Base-by-base conservation (phyloP, 2,329 filamentous ascomycete genomes). In the Cordyceps tenuipes region DNA sequence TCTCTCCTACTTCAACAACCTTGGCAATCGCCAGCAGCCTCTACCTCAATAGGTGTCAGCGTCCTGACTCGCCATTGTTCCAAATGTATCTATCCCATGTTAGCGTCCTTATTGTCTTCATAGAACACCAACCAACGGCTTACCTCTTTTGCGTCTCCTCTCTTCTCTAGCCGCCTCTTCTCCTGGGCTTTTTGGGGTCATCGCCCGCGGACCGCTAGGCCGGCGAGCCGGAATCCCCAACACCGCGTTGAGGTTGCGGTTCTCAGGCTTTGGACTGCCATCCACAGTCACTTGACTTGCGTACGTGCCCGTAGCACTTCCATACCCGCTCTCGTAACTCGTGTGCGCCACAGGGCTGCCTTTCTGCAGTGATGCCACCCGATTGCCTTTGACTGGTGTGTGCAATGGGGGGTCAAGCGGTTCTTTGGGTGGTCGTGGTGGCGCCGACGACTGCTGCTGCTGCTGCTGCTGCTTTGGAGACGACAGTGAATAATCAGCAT, bases 381-480 rank as follows among this genome's bases (percentile, higher is more conserved):
- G 77, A 58, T 71, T 73, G 43, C 75, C 72, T 63, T 77, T 77
- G 8, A 77, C 75, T 10, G 82, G 78, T 2, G 78, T 78, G 31
- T 76, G 71, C 5, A 69, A 65, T 13, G 70, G 72, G 43, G 68
- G 70, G 5, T 80, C 80, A 0, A 86, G 70, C 0, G 82, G 81
- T 71, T 87, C 84, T 73, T 87, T 87, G 5, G 84, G 84, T 41
- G 84, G 84, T 3, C 82, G 78, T 0, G 82, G 80, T 1, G 83
- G 84, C 2, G 73, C 78, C 7, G 71, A n/a, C 66, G 34, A 68
- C n/a, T 70, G 71, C 66, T 36, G 34, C 51, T 66, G 68, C 7
- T 70, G 69, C n/a, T 39, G 31, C 10, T 51, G 49, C 49, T 70
- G 69, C 2, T 70, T 70, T 2, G 79, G 74, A 1, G 80, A 80